Percentiles rank a stretch among this genome's conserved stretches.
Evolutionary conservation across 768 basidiomycete species (phyloP).

Genomic region (Tulasnella sp.): DNA sequence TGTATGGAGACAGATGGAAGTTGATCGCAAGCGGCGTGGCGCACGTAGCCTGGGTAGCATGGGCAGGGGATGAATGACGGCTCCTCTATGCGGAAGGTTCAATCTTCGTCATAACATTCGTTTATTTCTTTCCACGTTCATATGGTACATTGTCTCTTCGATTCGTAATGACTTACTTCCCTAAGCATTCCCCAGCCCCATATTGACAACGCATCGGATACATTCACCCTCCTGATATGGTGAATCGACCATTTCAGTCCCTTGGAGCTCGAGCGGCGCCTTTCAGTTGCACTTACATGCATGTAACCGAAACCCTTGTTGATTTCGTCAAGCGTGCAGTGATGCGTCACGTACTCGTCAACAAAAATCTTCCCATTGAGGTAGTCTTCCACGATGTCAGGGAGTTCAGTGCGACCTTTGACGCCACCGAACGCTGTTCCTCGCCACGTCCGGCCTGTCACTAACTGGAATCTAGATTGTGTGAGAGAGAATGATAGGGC

Average conservation of each 20-base stretch:
- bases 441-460: constrained; percentile 84
- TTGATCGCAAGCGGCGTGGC: background rate
- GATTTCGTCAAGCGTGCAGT: constrained; percentile 58
- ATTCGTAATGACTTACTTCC: background rate
- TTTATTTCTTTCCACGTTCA: no score
- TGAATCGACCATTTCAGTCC: background rate
- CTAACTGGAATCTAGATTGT: constrained; percentile 18
- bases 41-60: background rate
- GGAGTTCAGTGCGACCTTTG: constrained; percentile 92
- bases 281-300: constrained; percentile 56
- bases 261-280: background rate
- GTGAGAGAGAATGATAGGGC: no score
- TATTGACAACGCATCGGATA: constrained; percentile 92
- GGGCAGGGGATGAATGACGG: no score
- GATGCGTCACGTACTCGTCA: constrained; percentile 94
- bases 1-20: constrained; percentile 10
- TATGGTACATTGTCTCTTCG: no score
- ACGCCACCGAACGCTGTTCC: constrained; percentile 96
- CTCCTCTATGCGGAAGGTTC: no score
- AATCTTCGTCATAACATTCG: no score
- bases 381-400: constrained; percentile 90
- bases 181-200: constrained; percentile 33
- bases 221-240: constrained; percentile 61
- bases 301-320: constrained; percentile 89
- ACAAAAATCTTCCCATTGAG: constrained; percentile 72